Evolutionary conservation across 805 yeast species (phyloP).

Genomic region (Sugiyamaella smithiae): DNA sequence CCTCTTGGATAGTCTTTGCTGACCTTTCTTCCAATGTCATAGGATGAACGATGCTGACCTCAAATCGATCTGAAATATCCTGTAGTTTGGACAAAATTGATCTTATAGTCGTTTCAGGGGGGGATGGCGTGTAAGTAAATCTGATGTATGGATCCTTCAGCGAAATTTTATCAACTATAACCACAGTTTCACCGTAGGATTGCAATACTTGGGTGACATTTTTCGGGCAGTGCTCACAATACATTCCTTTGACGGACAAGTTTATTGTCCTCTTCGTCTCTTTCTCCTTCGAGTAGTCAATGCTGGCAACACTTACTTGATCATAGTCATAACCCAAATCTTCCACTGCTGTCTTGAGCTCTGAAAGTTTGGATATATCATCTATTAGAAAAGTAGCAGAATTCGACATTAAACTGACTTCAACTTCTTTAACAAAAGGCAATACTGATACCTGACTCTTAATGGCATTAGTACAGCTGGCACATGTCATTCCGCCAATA

Average conservation of each 20-base stretch:
- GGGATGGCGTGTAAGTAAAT: slow-evolving; percentile 62
- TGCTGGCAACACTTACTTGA: slow-evolving; percentile 42
- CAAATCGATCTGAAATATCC: slow-evolving; percentile 45
- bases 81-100: slow-evolving; percentile 50
- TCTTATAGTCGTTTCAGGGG: slow-evolving; percentile 54
- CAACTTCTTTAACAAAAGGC: slow-evolving; percentile 52
- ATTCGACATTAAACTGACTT: slow-evolving; percentile 58
- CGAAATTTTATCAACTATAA: slow-evolving; percentile 53
- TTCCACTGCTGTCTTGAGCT: slow-evolving; percentile 51
- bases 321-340: slow-evolving; percentile 67
- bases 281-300: slow-evolving; percentile 48
- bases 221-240: slow-evolving; percentile 67
- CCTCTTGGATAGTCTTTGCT: slow-evolving; percentile 46
- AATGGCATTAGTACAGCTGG: slow-evolving; percentile 64
- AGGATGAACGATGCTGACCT: slow-evolving; percentile 53
- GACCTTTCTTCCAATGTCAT: slow-evolving; percentile 64
- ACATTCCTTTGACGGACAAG: slow-evolving; percentile 62
- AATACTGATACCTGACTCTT: slow-evolving; percentile 41
- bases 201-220: slow-evolving; percentile 48
- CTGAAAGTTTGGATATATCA: slow-evolving; percentile 36
- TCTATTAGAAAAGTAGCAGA: slow-evolving; percentile 58
- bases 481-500: slow-evolving; percentile 74
- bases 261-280: slow-evolving; percentile 54
- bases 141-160: slow-evolving; percentile 55
- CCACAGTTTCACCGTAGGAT: slow-evolving; percentile 54